A percentile compares a stretch with the other conserved stretches of the same genome.
Conservation (phyloP, 768 basidiomycete genomes). For the Tulasnella sp. region DNA sequence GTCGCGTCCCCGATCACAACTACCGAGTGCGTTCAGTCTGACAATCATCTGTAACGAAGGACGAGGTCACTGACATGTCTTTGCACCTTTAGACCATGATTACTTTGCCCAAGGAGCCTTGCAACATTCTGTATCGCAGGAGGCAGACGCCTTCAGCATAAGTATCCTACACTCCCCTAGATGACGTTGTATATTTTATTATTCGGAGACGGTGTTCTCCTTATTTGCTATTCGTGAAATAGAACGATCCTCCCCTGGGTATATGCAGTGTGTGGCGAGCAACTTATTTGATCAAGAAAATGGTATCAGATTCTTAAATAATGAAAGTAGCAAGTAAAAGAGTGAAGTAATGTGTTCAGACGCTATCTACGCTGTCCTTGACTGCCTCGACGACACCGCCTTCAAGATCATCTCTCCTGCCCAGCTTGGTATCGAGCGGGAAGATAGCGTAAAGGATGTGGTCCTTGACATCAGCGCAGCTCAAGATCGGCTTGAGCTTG, state of each 20-base stretch:
- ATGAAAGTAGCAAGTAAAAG: neutral
- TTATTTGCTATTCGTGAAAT: neutral
- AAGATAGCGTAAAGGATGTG: neutral
- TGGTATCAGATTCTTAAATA: neutral
- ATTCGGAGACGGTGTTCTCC: neutral
- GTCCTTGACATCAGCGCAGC: neutral
- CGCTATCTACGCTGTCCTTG: no score
- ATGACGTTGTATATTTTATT: neutral
- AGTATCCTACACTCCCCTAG: neutral
- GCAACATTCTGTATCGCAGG: slow-evolving; percentile 26
- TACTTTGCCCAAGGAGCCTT: slow-evolving; percentile 59
- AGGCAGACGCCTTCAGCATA: slow-evolving; percentile 12
- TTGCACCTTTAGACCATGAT: slow-evolving; percentile 70
- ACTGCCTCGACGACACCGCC: no score
- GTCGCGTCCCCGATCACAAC: slow-evolving; percentile 69
- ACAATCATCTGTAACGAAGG: neutral
- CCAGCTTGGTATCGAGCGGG: neutral
- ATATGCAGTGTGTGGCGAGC: neutral
- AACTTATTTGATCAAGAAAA: neutral
- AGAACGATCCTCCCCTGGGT: neutral
- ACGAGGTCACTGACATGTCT: neutral
- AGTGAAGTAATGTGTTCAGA: neutral
- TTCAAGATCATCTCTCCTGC: no score
- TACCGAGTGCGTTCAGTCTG: slow-evolving; percentile 61
- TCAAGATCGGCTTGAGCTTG: neutral